Evolutionary conservation across 495 filamentous ascomycete genomes (phyloP).

Genomic region (Elasticomyces elasticus): DNA sequence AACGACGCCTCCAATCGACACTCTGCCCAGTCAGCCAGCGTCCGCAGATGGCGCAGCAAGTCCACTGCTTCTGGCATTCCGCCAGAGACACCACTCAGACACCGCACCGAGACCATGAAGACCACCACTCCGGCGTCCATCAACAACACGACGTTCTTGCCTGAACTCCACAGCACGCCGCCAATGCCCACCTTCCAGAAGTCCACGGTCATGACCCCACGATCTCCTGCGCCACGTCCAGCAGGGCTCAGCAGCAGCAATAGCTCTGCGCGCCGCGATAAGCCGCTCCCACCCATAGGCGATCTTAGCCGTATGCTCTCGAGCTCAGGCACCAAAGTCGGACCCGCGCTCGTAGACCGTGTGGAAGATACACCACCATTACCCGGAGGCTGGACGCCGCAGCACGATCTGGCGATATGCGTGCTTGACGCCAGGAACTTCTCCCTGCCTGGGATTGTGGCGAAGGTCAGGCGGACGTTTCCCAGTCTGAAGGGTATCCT

Average conservation of each 20-base stretch:
- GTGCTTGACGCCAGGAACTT: slow-evolving; percentile 13
- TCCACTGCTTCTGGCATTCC: not conserved
- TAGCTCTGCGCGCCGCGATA: not conserved
- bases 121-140: not conserved
- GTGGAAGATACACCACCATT: slow-evolving; percentile 14
- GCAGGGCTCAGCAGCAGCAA: not conserved
- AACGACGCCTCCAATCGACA: slow-evolving; percentile 1
- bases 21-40: not conserved
- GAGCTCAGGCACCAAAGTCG: not conserved
- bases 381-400: slow-evolving; percentile 7
- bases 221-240: not conserved
- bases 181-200: slow-evolving; percentile 19
- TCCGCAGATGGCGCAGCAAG: not conserved
- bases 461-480: slow-evolving; percentile 11
- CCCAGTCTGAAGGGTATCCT: slow-evolving; percentile 8
- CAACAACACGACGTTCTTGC: slow-evolving; percentile 8
- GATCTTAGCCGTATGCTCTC: not conserved
- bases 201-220: not conserved
- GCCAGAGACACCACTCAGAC: not conserved
- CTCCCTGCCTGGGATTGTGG: slow-evolving; percentile 5
- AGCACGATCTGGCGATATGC: slow-evolving; percentile 23
- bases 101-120: slow-evolving; percentile 5
- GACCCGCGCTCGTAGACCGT: not conserved
- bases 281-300: not conserved
- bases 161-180: slow-evolving; percentile 15